Evolutionary conservation across 768 basidiomycete genomes (phyloP).

Genomic region (Psilocybe sp.): DNA sequence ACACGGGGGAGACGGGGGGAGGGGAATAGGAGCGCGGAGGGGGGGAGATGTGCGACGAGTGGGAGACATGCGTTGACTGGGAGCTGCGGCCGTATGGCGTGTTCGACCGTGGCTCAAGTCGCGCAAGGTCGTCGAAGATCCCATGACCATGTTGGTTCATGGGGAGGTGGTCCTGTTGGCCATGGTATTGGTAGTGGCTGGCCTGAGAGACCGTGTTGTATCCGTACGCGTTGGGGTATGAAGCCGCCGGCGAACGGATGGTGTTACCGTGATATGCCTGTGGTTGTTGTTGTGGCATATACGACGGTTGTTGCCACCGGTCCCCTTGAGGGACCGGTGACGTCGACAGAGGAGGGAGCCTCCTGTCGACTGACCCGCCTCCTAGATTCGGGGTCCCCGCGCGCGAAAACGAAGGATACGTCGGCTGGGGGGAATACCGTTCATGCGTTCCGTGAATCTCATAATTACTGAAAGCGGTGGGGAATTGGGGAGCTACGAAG

Average conservation of each 20-base stretch:
- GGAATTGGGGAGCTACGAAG: constrained; percentile 43
- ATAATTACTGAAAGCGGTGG: constrained; percentile 46
- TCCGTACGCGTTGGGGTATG: constrained; percentile 55
- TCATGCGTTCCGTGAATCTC: constrained; percentile 44
- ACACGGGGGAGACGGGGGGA: constrained; percentile 44
- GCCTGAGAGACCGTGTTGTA: constrained; percentile 37
- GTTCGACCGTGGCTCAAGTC: constrained; percentile 37
- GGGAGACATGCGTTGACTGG: constrained; percentile 29
- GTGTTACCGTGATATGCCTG: constrained; percentile 34
- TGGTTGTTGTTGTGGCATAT: constrained; percentile 30
- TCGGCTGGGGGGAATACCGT: constrained; percentile 46
- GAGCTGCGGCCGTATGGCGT: constrained; percentile 43
- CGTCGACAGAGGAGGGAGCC: constrained; percentile 55
- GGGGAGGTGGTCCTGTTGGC: constrained; percentile 27
- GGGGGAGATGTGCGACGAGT: constrained; percentile 19
- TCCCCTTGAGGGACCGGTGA: constrained; percentile 43
- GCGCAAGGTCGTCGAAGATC: constrained; percentile 29
- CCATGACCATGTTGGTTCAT: constrained; percentile 27
- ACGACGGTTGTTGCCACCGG: constrained; percentile 41
- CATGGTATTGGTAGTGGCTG: constrained; percentile 40
- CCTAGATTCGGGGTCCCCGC: constrained; percentile 45
- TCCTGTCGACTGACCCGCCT: constrained; percentile 51
- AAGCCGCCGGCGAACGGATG: constrained; percentile 64
- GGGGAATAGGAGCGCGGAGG: constrained; percentile 46
- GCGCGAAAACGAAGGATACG: constrained; percentile 48